Conservation (phyloP, 805 yeast genomes). For the Candida multigemmis region DNA sequence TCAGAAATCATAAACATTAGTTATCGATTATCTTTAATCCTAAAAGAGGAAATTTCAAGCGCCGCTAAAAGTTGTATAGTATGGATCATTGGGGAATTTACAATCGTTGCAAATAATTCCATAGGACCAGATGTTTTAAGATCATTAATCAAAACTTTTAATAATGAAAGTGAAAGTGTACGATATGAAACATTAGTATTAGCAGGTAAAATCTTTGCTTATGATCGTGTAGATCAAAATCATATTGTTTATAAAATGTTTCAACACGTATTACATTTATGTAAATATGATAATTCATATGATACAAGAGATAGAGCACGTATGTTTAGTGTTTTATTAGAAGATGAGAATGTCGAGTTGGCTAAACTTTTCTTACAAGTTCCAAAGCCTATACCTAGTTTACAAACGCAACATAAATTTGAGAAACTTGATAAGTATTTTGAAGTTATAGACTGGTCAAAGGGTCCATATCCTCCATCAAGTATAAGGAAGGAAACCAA, state of each 20-base stretch:
- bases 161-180: slow-evolving; percentile 46
- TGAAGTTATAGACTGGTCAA: slow-evolving; percentile 38
- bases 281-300: slow-evolving; percentile 63
- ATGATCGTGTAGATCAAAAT: slow-evolving; percentile 34
- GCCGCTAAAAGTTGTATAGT: slow-evolving; percentile 74
- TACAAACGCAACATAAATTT: too few species aligned
- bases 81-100: slow-evolving; percentile 87
- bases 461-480: slow-evolving; percentile 17
- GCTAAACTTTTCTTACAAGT: slow-evolving; percentile 69
- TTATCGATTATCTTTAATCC: slow-evolving; percentile 32
- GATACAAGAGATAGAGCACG: slow-evolving; percentile 86
- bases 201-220: slow-evolving; percentile 63
- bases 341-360: slow-evolving; percentile 39
- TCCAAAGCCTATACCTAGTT: slow-evolving; percentile 57
- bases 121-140: slow-evolving; percentile 75
- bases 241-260: slow-evolving; percentile 41
- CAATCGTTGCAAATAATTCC: slow-evolving; percentile 21
- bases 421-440: slow-evolving; percentile 13
- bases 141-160: slow-evolving; percentile 41
- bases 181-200: slow-evolving; percentile 64
- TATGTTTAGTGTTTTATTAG: slow-evolving; percentile 53
- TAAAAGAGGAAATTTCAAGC: slow-evolving; percentile 18
- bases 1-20: slow-evolving; percentile 45
- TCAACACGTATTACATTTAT: slow-evolving; percentile 49
- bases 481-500: slow-evolving; percentile 20